These are phyloP conservation scores for Strobilomyces confusus DNA, from an alignment of 768 basidiomycete species.

Conservation along the genomic window DNA sequence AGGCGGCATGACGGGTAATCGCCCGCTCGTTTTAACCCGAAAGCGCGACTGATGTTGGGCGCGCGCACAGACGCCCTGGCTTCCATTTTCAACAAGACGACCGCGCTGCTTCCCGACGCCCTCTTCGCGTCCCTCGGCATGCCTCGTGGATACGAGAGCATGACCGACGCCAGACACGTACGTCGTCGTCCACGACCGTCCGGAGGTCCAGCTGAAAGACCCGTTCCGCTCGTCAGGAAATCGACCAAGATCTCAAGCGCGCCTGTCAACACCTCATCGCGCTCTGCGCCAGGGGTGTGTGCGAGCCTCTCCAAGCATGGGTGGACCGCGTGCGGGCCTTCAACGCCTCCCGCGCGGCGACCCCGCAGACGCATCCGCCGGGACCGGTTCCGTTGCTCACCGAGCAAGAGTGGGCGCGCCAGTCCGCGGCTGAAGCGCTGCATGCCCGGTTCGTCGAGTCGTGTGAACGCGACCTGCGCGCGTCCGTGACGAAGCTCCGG, in stretches of 20 bases:
- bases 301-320: constrained; percentile 61
- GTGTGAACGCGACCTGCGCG: constrained; percentile 52
- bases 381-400: constrained; percentile 25
- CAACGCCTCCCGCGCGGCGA: constrained; percentile 21
- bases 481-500: constrained; percentile 54
- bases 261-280: constrained; percentile 84
- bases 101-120: constrained; percentile 55
- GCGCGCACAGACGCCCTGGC: constrained; percentile 26
- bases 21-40: neutral
- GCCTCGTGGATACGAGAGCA: constrained; percentile 55
- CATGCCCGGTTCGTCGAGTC: constrained; percentile 53
- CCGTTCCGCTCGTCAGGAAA: constrained; percentile 49
- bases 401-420: constrained; percentile 48
- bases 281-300: constrained; percentile 53
- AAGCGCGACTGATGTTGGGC: constrained; percentile 1
- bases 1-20: constrained; percentile 56
- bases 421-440: constrained; percentile 43
- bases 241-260: constrained; percentile 80
- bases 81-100: constrained; percentile 31
- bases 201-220: neutral
- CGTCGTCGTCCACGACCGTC: constrained; percentile 12
- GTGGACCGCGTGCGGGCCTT: constrained; percentile 45
- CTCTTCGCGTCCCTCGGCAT: constrained; percentile 70
- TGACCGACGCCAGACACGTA: constrained; percentile 72
- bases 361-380: constrained; percentile 17